phyloP scores from a whole-genome alignment of 306 rosid genomes.

The Lithocarpus polystachyus region DNA sequence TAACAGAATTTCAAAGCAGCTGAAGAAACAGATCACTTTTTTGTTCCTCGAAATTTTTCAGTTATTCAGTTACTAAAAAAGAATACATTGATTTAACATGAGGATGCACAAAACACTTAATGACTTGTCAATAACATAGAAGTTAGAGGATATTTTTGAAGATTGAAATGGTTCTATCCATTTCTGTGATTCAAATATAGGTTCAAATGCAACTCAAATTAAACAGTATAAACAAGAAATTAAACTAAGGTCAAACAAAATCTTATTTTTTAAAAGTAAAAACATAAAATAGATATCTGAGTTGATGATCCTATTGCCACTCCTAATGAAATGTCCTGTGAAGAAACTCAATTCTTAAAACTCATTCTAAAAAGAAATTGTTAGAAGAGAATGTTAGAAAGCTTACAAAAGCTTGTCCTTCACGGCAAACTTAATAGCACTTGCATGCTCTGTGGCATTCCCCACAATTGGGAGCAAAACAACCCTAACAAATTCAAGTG shows the following conservation, averaged over 20 bases:
- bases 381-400: constrained; percentile 2
- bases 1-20: background rate
- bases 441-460: constrained; percentile 87
- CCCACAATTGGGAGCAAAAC: constrained; percentile 83
- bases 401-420: constrained; percentile 84
- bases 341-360: too few relatives aligned
- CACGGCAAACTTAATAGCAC: constrained; percentile 81
- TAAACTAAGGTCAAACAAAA: too few relatives aligned
- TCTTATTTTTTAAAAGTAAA: too few relatives aligned
- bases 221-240: too few relatives aligned
- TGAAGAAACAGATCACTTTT: background rate
- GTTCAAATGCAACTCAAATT: too few relatives aligned
- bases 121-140: background rate
- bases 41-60: background rate
- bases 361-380: background rate
- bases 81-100: background rate
- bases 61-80: background rate
- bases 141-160: too few relatives aligned
- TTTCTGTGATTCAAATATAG: too few relatives aligned
- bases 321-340: too few relatives aligned
- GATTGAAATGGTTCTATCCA: too few relatives aligned
- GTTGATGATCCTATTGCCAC: too few relatives aligned
- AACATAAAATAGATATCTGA: too few relatives aligned
- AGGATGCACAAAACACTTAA: background rate
- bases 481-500: constrained; percentile 70